Percentiles rank a stretch among this genome's conserved stretches.
Evolutionary conservation across 2,329 filamentous ascomycete genomes (phyloP).

Genomic region (Ascochyta pisi): DNA sequence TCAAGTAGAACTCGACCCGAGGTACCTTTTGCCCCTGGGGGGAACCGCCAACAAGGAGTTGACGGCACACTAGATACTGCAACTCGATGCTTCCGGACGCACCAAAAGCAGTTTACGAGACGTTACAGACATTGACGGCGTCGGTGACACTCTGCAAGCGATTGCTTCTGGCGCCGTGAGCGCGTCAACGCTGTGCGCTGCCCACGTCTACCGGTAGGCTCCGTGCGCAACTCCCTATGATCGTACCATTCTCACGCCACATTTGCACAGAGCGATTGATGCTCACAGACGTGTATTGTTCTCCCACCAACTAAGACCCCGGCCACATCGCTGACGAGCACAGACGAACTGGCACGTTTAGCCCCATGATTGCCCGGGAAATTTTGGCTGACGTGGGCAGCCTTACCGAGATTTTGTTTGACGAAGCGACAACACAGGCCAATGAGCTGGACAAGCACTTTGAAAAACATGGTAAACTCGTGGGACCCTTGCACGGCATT

Average conservation of each 20-base stretch:
- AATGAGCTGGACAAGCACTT: slow-evolving; percentile 52
- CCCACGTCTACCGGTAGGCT: slow-evolving; percentile 41
- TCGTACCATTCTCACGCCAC: slow-evolving; percentile 48
- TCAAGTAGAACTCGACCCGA: slow-evolving; percentile 2
- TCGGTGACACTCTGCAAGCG: slow-evolving; percentile 30
- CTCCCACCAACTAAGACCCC: background rate
- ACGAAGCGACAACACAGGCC: slow-evolving; percentile 51
- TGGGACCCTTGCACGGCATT: slow-evolving; percentile 57
- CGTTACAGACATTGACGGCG: slow-evolving; percentile 23
- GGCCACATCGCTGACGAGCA: slow-evolving; percentile 43
- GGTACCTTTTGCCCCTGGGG: slow-evolving; percentile 7
- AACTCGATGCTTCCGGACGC: slow-evolving; percentile 16
- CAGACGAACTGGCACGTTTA: slow-evolving; percentile 50
- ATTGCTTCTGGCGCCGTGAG: slow-evolving; percentile 39
- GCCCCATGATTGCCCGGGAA: slow-evolving; percentile 60
- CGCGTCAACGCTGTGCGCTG: slow-evolving; percentile 35
- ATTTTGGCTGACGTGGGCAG: slow-evolving; percentile 48
- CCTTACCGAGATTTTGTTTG: slow-evolving; percentile 58
- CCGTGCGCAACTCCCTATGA: slow-evolving; percentile 10
- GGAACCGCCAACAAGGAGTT: background rate
- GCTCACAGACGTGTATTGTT: slow-evolving; percentile 40
- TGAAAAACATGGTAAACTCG: slow-evolving; percentile 41
- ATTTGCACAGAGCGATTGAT: slow-evolving; percentile 33
- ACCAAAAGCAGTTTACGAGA: slow-evolving; percentile 1
- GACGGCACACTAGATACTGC: slow-evolving; percentile 24